Evolutionary conservation across 176 grass and related monocot genomes (phyloP).

Genomic region (Carex littledalei): DNA sequence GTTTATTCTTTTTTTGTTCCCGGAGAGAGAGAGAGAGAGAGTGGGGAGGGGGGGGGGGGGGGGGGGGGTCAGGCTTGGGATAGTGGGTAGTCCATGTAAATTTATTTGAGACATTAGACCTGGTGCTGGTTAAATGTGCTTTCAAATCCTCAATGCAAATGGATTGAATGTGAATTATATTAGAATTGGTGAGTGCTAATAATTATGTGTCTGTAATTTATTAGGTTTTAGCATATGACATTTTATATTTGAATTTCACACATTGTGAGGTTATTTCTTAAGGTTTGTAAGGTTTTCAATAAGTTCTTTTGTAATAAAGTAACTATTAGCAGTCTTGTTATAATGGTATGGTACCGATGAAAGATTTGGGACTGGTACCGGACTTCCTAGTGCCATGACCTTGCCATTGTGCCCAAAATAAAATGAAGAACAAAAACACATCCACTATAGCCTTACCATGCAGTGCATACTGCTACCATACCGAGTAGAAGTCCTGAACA

Average conservation of each 20-base stretch:
- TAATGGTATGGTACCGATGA: not conserved
- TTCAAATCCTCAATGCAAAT: not conserved
- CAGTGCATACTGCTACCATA: not conserved
- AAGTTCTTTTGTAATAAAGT: not conserved
- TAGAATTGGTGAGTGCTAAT: not conserved
- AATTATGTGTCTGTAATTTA: not conserved
- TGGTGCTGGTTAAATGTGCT: not conserved
- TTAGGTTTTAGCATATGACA: not conserved
- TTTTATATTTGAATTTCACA: not conserved
- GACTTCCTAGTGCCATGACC: not conserved
- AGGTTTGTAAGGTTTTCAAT: not conserved
- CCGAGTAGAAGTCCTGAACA: not conserved
- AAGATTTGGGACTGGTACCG: not conserved
- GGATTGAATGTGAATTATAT: constrained; percentile 1
- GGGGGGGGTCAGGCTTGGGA: not conserved
- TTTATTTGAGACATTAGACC: not conserved
- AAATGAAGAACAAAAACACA: not conserved
- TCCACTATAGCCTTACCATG: not conserved
- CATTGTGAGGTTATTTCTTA: not conserved
- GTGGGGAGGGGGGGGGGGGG: no score
- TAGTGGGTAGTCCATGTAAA: not conserved
- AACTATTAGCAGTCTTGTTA: not conserved
- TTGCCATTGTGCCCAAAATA: not conserved
- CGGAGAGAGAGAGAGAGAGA: not conserved
- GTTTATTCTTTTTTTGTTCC: not conserved